Evolutionary conservation across 1,139 yeast genomes (phyloP).

Genomic region (Geotrichum cucujoidarum): DNA sequence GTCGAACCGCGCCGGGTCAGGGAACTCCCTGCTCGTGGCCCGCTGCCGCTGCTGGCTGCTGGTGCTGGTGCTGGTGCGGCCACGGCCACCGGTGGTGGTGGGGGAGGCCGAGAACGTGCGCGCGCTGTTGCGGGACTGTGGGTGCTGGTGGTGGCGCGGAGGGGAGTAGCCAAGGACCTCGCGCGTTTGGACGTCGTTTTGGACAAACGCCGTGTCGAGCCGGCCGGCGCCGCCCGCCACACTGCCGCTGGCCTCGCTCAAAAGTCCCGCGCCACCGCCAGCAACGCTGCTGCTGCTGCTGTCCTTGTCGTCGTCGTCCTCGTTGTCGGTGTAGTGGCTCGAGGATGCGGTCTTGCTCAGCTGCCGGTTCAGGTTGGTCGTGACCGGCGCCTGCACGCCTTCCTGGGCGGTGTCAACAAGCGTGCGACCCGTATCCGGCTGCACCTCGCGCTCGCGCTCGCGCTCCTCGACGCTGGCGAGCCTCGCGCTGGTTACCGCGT

Average conservation of each 20-base stretch:
- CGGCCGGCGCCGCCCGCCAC: not conserved
- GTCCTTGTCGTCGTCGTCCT: not conserved
- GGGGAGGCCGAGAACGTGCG: not conserved
- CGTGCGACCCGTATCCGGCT: not conserved
- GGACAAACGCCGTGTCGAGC: slow-evolving; percentile 4
- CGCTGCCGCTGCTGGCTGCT: too few species aligned
- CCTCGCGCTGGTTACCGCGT: not conserved
- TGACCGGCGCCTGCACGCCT: too few species aligned
- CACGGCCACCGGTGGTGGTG: too few species aligned
- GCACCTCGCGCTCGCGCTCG: too few species aligned
- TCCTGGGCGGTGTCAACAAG: not conserved
- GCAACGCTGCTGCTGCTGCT: too few species aligned
- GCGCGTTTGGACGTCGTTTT: slow-evolving; percentile 6
- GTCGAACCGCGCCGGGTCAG: slow-evolving; percentile 19
- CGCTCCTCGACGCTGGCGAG: slow-evolving; percentile 1
- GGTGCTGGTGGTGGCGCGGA: not conserved
- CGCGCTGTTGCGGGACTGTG: not conserved
- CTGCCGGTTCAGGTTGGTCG: not conserved
- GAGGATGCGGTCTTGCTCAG: not conserved
- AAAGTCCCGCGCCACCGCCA: not conserved
- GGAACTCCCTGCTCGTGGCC: slow-evolving; percentile 9
- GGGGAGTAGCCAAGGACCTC: slow-evolving; percentile 7
- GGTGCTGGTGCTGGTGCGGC: not conserved
- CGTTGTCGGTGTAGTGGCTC: slow-evolving; percentile 3
- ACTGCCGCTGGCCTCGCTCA: not conserved